Conservation (phyloP, 2,329 filamentous ascomycete genomes). For the Aspergillus costaricaensis region DNA sequence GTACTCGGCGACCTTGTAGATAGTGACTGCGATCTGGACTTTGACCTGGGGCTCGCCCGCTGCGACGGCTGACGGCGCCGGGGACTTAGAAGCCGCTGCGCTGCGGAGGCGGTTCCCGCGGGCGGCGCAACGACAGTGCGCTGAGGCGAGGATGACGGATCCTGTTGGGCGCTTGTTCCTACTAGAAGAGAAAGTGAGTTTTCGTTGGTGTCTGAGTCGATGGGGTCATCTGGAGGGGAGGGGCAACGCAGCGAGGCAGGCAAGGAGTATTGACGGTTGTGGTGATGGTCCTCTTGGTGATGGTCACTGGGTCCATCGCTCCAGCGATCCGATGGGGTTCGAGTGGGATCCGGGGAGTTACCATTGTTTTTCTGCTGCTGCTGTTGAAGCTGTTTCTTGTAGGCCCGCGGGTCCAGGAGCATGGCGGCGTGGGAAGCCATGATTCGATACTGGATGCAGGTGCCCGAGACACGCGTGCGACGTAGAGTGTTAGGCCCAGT, state of each 20-base stretch:
- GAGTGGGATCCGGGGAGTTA: slow-evolving; percentile 25
- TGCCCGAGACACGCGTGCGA: slow-evolving; percentile 16
- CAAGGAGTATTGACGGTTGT: slow-evolving; percentile 14
- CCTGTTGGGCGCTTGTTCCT: slow-evolving; percentile 22
- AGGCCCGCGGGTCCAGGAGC: slow-evolving; percentile 47
- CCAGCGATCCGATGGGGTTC: slow-evolving; percentile 13
- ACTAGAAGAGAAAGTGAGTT: slow-evolving; percentile 27
- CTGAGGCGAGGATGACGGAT: slow-evolving; percentile 15
- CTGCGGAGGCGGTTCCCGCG: slow-evolving; percentile 27
- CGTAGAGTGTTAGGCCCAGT: neutral
- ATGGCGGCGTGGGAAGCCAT: slow-evolving; percentile 47
- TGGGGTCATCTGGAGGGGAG: slow-evolving; percentile 19
- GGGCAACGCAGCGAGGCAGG: slow-evolving; percentile 16
- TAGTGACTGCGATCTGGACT: slow-evolving; percentile 16
- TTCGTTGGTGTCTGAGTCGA: slow-evolving; percentile 15
- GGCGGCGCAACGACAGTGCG: slow-evolving; percentile 22
- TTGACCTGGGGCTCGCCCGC: slow-evolving; percentile 17
- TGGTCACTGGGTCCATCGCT: slow-evolving; percentile 8
- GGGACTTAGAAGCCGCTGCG: slow-evolving; percentile 25
- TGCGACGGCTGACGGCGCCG: slow-evolving; percentile 17
- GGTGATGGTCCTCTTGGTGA: slow-evolving; percentile 13
- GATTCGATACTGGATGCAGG: slow-evolving; percentile 18
- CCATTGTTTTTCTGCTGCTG: slow-evolving; percentile 33
- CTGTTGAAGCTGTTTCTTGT: slow-evolving; percentile 40
- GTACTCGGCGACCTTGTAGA: slow-evolving; percentile 17